These are phyloP conservation scores for Naganishia antarctica DNA, from an alignment of 768 basidiomycete species.

Conservation along the genomic window DNA sequence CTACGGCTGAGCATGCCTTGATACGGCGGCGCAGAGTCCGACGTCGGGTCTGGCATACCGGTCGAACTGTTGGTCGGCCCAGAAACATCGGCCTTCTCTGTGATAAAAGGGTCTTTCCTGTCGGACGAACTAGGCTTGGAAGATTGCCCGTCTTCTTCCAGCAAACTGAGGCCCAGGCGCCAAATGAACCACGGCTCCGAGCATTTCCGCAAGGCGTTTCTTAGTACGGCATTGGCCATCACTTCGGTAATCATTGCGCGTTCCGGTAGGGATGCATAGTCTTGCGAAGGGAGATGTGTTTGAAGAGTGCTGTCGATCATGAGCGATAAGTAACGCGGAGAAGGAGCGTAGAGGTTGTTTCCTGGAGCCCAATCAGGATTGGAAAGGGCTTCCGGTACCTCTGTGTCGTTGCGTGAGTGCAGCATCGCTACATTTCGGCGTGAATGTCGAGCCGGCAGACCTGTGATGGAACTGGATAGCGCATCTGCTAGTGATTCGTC, in stretches of 20 bases:
- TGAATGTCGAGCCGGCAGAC: not conserved
- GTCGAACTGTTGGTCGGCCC: not conserved
- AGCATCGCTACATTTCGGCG: not conserved
- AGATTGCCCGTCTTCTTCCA: constrained; percentile 55
- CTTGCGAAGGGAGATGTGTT: constrained; percentile 67
- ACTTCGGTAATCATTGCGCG: constrained; percentile 80
- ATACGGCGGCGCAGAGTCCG: too few relatives aligned
- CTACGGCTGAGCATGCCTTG: not conserved
- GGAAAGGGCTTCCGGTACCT: not conserved
- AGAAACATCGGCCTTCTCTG: not conserved
- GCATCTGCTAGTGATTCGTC: constrained; percentile 17
- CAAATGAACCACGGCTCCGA: constrained; percentile 90
- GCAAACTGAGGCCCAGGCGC: constrained; percentile 60
- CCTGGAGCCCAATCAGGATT: not conserved
- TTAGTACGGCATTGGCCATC: constrained; percentile 68
- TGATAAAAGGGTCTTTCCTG: too few relatives aligned
- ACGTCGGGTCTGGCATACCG: not conserved
- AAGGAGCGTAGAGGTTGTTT: constrained; percentile 24
- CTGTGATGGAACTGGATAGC: constrained; percentile 11
- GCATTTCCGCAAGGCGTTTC: constrained; percentile 57
- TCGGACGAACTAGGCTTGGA: too few relatives aligned
- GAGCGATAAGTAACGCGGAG: constrained; percentile 37
- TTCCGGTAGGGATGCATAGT: constrained; percentile 72
- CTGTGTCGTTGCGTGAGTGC: not conserved
- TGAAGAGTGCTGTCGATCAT: constrained; percentile 68